Evolutionary conservation across 495 filamentous ascomycete genomes (phyloP), one percentile per base, ranked within the genome.

Genomic region (Penicillium antarcticum): DNA sequence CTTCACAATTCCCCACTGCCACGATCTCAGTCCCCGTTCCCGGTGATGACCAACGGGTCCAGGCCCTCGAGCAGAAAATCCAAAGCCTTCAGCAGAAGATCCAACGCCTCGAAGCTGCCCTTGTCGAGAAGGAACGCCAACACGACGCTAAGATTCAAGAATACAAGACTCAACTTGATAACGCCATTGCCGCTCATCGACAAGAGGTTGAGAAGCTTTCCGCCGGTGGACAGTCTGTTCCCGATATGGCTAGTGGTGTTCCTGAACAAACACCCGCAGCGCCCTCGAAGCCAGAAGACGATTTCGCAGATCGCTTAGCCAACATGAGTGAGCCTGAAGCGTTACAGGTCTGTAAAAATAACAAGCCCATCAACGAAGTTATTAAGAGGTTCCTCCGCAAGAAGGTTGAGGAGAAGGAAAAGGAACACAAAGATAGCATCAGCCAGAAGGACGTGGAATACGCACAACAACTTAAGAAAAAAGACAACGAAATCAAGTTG

Each of bases 141-240:
- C 62, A 69, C 33, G 75, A 80, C 47, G 77, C 84, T 0, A 85
- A 81, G 48, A 64, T 87, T 44, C 84, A 87, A 55, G 73, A 77
- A 48, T 80, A 89, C 51, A 87, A 84, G 48, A 84, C 79, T 57
- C 89, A 86, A 60, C 72, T 95, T 5, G 73, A 67, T 4, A 87
- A 92, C 50, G 73, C 80, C 18, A 78, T 67, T 39, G 56, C 79
- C 69, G 57, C 58, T 16, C 78, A 84, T 51, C 75, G 80, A 13
- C 78, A 80, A 49, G 81, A 81, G 41, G 68, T 92, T 37, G 77
- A 81, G 19, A 82, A 84, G 49, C 77, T 88, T 45, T 81, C 83
- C 32, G 66, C 82, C 14, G 81, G 81, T 61, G 84, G 94, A 53
- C 76, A 56, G 38, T 14, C 55, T 16, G 43, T 49, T 17, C 61